These are phyloP conservation scores for Camelina laxa DNA, from an alignment of 345 rosid species.

Conservation along the genomic window DNA sequence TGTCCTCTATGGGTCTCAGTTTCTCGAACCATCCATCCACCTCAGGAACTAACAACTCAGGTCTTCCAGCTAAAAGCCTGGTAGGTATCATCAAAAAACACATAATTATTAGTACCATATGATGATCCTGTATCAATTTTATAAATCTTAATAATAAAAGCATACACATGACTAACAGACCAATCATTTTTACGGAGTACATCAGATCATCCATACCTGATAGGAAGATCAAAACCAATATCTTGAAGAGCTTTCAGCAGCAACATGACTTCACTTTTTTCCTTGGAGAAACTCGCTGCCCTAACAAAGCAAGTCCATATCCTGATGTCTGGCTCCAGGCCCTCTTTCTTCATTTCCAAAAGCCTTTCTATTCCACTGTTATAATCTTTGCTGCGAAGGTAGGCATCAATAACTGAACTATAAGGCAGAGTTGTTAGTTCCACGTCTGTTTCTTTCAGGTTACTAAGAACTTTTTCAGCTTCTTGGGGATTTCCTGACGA, in stretches of 20 bases:
- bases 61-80: slow-evolving; percentile 74
- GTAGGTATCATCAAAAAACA: slow-evolving; percentile 7
- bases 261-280: slow-evolving; percentile 58
- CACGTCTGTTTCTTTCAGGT: slow-evolving; percentile 68
- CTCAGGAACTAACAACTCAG: slow-evolving; percentile 63
- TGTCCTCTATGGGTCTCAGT: slow-evolving; percentile 68
- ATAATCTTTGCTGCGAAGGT: slow-evolving; percentile 75
- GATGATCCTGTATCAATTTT: slow-evolving; percentile 1
- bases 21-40: slow-evolving; percentile 70
- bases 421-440: slow-evolving; percentile 76
- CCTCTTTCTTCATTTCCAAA: slow-evolving; percentile 73
- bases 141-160: neutral
- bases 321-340: slow-evolving; percentile 81
- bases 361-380: slow-evolving; percentile 73
- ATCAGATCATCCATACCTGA: slow-evolving; percentile 57
- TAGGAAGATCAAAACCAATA: slow-evolving; percentile 82
- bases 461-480: slow-evolving; percentile 79
- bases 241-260: slow-evolving; percentile 71
- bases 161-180: slow-evolving; percentile 18
- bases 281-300: slow-evolving; percentile 76
- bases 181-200: neutral
- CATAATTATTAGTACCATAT: slow-evolving; percentile 23
- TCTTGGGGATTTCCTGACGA: slow-evolving; percentile 85
- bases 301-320: slow-evolving; percentile 96
- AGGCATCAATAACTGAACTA: slow-evolving; percentile 89